Evolutionary conservation across 192 early-diverging fungal species (phyloP), one percentile per base, ranked within the genome.

Genomic region (Gamsiella multidivaricata): DNA sequence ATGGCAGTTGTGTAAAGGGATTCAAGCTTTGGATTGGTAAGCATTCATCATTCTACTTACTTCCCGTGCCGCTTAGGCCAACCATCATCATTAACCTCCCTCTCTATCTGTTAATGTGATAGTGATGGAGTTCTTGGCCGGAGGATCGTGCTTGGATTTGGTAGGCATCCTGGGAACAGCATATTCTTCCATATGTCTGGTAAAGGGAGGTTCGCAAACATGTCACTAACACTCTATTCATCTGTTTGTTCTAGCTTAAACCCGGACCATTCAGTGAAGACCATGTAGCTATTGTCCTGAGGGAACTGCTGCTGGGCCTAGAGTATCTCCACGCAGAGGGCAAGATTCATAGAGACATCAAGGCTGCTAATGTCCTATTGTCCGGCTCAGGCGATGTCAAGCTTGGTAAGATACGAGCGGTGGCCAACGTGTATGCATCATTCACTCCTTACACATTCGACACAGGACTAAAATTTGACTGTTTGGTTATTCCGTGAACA

Each of bases 321-420:
- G 94, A 97, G 53, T 97, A 98, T 72, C 85, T 99, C 26, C 97
- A 99, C 80, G 80, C 82, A n/a, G 90, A 96, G 66, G 90, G 94
- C 59, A 94, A 99, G 84, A 83, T 95, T 45, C 93, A 95, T 62
- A 85, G 93, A 72, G 97, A 99, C 73, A 96, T 99, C 68, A 99
- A 99, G 88, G 94, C 94, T 7, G 96, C 95, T 32, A 97, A 97
- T 63, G 86, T 99, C n/a, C 79, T 89, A 25, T 86, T 90, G 56
- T 83, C 81, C 0, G 81, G 56, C 28, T 52, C 71, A 33, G 81
- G 81, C 45, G 72, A 83, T 42, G 81, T 83, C 22, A 83, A 83
- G 61, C 58, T 83, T n/a, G 81, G 81, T 82, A 74, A 66, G 26
- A 6, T 2, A 34, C 32, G 32, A 3, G 50, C 18, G 25, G 26